Percentiles rank a stretch among this genome's conserved stretches.
Conservation (phyloP, 129 eudicot species). For the Lactuca sativa region DNA sequence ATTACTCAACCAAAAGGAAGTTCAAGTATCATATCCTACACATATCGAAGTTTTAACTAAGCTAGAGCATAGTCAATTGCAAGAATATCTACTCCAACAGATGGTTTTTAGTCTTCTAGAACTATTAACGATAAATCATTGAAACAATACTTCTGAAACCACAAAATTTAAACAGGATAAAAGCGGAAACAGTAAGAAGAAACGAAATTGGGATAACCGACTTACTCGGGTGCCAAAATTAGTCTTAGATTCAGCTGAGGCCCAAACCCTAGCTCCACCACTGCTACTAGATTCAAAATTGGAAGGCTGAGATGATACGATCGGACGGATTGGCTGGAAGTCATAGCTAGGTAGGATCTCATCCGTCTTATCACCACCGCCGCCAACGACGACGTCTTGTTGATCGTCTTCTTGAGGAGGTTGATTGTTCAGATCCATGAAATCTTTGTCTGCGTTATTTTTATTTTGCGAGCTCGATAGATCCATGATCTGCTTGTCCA, state of each 20-base stretch:
- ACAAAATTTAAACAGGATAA: background rate
- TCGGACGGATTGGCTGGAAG: conserved; percentile 78
- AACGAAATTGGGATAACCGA: background rate
- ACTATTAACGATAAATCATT: background rate
- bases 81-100: background rate
- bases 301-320: conserved; percentile 35
- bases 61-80: conserved; percentile 6
- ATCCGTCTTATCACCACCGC: conserved; percentile 45
- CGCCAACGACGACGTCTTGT: conserved; percentile 20
- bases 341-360: conserved; percentile 84
- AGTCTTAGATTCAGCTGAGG: conserved; percentile 64
- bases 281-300: conserved; percentile 33
- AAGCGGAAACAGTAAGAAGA: background rate
- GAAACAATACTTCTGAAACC: background rate
- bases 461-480: conserved; percentile 66
- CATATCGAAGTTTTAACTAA: background rate
- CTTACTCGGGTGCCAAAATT: conserved; percentile 50
- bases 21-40: background rate
- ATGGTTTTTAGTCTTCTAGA: conserved; percentile 9
- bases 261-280: conserved; percentile 70
- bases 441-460: conserved; percentile 35
- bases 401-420: conserved; percentile 36
- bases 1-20: background rate
- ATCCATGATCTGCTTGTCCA: conserved; percentile 99
- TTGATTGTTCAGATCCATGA: conserved; percentile 63